Percentiles rank a stretch among this genome's conserved stretches.
Evolutionary conservation across 441 rosid species (phyloP).

Genomic region (Mallotus japonicus): DNA sequence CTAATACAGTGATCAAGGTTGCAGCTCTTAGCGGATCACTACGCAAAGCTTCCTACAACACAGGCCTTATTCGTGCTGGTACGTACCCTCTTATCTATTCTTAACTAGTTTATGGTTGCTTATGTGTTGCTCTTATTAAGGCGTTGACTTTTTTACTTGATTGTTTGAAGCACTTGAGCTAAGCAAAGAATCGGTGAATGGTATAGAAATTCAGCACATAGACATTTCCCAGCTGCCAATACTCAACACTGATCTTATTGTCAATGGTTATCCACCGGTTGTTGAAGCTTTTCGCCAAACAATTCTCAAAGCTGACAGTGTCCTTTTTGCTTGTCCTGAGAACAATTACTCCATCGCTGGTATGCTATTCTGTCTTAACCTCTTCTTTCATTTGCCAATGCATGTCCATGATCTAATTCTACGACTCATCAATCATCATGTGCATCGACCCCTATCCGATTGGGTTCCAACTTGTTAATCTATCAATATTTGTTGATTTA

Average conservation of each 20-base stretch:
- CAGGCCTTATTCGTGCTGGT: slow-evolving; percentile 46
- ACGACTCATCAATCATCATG: no score
- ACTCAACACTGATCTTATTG: slow-evolving; percentile 46
- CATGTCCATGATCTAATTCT: no score
- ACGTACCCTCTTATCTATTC: slow-evolving; percentile 8
- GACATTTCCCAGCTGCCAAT: slow-evolving; percentile 43
- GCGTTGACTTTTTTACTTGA: not conserved
- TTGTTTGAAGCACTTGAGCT: slow-evolving; percentile 25
- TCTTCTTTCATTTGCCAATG: not conserved
- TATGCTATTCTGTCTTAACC: slow-evolving; percentile 8
- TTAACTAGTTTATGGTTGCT: no score
- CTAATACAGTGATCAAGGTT: slow-evolving; percentile 25
- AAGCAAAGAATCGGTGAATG: slow-evolving; percentile 29
- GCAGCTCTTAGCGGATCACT: slow-evolving; percentile 48
- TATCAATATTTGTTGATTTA: no score
- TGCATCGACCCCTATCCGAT: not conserved
- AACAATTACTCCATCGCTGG: slow-evolving; percentile 50
- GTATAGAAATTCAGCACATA: slow-evolving; percentile 32
- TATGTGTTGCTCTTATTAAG: no score
- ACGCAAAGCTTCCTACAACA: slow-evolving; percentile 38
- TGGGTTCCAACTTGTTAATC: no score
- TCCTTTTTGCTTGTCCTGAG: slow-evolving; percentile 51
- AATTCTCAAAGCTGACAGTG: slow-evolving; percentile 38
- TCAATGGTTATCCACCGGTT: slow-evolving; percentile 37
- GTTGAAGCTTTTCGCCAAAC: slow-evolving; percentile 44